Base-by-base conservation (phyloP, 1,284 basidiomycete genomes). In the Puccinia sorghi region DNA sequence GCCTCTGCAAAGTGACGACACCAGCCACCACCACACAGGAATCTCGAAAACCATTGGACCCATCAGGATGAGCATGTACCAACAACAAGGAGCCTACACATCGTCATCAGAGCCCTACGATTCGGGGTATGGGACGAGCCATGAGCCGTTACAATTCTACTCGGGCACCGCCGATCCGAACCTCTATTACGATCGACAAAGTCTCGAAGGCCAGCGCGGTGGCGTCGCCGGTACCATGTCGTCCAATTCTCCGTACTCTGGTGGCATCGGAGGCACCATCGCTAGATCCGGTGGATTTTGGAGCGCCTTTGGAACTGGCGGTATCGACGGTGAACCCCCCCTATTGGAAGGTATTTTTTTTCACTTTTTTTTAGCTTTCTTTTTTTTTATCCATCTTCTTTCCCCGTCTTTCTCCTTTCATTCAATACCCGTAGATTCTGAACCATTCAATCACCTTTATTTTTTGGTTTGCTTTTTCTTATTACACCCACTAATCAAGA, bases 301-400 rank as follows among this genome's bases (percentile, higher is more conserved):
- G 91, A 93, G 93, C 63, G 94, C 94, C 56, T 97, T 97, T 86
- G 94, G 94, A 43, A 94, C 93, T 0, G 94, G 93, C 79, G 93
- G 92, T n/a, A 90, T 96, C 76, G 94, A 96, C 84, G 94, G 94
- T 43, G 94, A 97, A 84, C 92, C 93, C 73, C 93, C 94, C 61
- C 85, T 97, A 83, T 88, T 97, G 79, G 90, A 97, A 89, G 94
- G 94, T 93, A 83, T 43, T 12, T 22, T 50, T 50, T 32, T 32
- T 32, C 32, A 32, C 32, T 32, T 32, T 32, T 32, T 32, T 32
- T 32, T 32, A 32, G 52, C 12, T 37, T 57, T 25, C 5, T 15
- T 39, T 46, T 64, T 6, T 25, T 25, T 41, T 41, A 9, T 64
- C 22, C 15, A 70, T 50, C 43, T 15, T 13, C 13, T 15, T 69